A percentile compares a stretch with the other conserved stretches of the same genome.
Conservation (phyloP, 2,329 filamentous ascomycete genomes). For the Pyricularia sp. region DNA sequence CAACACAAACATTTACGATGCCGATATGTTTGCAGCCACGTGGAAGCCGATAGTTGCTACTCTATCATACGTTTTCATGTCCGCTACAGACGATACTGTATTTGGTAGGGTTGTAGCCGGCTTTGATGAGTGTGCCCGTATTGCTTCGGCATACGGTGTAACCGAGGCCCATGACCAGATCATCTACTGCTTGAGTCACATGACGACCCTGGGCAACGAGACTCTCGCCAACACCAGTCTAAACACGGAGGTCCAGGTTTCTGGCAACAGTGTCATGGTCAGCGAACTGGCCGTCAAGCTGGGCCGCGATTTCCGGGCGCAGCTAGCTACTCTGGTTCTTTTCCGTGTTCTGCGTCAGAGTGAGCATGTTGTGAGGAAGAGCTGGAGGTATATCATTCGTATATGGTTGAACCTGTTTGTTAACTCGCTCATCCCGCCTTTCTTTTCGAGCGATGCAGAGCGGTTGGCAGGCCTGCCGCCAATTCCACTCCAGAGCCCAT, state of each 20-base stretch:
- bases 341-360: slow-evolving; percentile 86
- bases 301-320: slow-evolving; percentile 85
- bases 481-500: slow-evolving; percentile 85
- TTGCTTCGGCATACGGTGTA: slow-evolving; percentile 75
- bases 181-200: slow-evolving; percentile 79
- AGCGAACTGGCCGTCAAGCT: slow-evolving; percentile 96
- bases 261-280: slow-evolving; percentile 93
- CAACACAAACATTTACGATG: slow-evolving; percentile 90
- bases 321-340: slow-evolving; percentile 88
- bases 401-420: slow-evolving; percentile 95
- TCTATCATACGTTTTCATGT: slow-evolving; percentile 97
- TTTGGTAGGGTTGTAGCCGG: slow-evolving; percentile 89
- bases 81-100: slow-evolving; percentile 90
- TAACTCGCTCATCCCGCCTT: slow-evolving; percentile 83
- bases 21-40: slow-evolving; percentile 93
- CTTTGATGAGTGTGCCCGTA: slow-evolving; percentile 91
- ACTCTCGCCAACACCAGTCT: slow-evolving; percentile 71
- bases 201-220: slow-evolving; percentile 77
- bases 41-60: slow-evolving; percentile 95
- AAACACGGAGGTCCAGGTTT: slow-evolving; percentile 92
- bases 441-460: slow-evolving; percentile 55
- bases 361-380: slow-evolving; percentile 64
- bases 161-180: slow-evolving; percentile 88
- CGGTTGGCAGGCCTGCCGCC: slow-evolving; percentile 57
- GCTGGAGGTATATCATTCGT: slow-evolving; percentile 77